A percentile compares a stretch with the other conserved stretches of the same genome.
Evolutionary conservation across 2,329 filamentous ascomycete species (phyloP).

Genomic region (Fusarium sp.): DNA sequence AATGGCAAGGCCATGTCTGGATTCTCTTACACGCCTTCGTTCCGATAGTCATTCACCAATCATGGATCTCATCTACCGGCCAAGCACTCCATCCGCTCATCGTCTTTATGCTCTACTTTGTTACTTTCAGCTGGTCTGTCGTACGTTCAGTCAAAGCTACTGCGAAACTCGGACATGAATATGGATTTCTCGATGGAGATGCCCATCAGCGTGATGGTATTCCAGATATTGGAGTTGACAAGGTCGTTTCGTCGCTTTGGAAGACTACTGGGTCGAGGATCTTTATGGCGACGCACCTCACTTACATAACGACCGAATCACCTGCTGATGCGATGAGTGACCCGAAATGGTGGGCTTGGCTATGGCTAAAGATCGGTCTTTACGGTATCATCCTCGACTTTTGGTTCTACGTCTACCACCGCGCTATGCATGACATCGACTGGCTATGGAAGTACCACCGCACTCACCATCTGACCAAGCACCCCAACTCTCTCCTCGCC

Average conservation of each 20-base stretch:
- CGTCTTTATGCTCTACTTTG: not conserved
- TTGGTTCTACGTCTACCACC: slow-evolving; percentile 35
- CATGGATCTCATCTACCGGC: not conserved
- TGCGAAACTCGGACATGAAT: not conserved
- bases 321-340: slow-evolving; percentile 10
- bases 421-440: slow-evolving; percentile 36
- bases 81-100: not conserved
- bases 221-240: slow-evolving; percentile 26
- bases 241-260: slow-evolving; percentile 21
- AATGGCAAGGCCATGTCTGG: not conserved
- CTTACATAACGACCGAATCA: slow-evolving; percentile 10
- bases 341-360: slow-evolving; percentile 3
- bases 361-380: slow-evolving; percentile 26
- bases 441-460: slow-evolving; percentile 31
- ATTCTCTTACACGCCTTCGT: not conserved
- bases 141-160: not conserved
- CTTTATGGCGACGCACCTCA: not conserved
- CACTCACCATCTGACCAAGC: slow-evolving; percentile 33
- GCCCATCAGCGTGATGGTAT: slow-evolving; percentile 25
- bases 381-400: slow-evolving; percentile 34
- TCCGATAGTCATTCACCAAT: not conserved
- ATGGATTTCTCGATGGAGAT: slow-evolving; percentile 23
- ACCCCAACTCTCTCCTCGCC: slow-evolving; percentile 26
- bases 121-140: not conserved
- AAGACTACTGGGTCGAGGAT: slow-evolving; percentile 1